Evolutionary conservation across 805 yeast species (phyloP), one percentile per base, ranked within the genome.

Genomic region (Wickerhamomyces rabaulensis): DNA sequence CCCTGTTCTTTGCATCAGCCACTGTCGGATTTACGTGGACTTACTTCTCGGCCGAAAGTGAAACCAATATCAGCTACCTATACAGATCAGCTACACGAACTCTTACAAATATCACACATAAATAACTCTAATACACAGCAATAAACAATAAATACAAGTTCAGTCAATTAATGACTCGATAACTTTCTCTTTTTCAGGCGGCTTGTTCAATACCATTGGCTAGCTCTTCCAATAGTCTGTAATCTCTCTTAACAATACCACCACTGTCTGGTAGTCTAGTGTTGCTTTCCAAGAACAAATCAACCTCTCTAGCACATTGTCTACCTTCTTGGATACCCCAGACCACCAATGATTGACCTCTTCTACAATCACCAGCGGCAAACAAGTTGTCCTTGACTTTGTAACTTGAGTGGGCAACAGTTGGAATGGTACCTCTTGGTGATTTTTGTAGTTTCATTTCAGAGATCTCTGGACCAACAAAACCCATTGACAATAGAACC

Each of bases 281-380:
- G 52, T 78, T 68, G 22, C 92, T 91, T 81, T 82, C 80, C 65
- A 92, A 74, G 66, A 67, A 86, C 56, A 73, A 66, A 64, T 92
- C 99, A 52, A 92, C 95, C 58, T 88, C 90, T 56, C 96, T 78
- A 33, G 99, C 99, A 79, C 97, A 90, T 70, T 92, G 97, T 74
- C 98, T 84, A 56, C 99, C 99, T 71, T 92, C 99, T 72, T 94
- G 98, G 58, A 92, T 92, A 71, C 98, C 99, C 98, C 98, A 94
- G 46, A 92, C 99, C 66, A 92, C 92, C 67, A 92, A 79, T 2
- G 97, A 88, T 74, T 92, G 99, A 25, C 99, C 99, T 71, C 98
- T 84, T 76, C 99, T 86, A 73, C 98, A 94, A 69, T 92, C 99
- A 70, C 99, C 99, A 43, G 98, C 97, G 42, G 97, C 88, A 62